Conservation (phyloP, 2,329 filamentous ascomycete species). For the Paecilomyces niveus region DNA sequence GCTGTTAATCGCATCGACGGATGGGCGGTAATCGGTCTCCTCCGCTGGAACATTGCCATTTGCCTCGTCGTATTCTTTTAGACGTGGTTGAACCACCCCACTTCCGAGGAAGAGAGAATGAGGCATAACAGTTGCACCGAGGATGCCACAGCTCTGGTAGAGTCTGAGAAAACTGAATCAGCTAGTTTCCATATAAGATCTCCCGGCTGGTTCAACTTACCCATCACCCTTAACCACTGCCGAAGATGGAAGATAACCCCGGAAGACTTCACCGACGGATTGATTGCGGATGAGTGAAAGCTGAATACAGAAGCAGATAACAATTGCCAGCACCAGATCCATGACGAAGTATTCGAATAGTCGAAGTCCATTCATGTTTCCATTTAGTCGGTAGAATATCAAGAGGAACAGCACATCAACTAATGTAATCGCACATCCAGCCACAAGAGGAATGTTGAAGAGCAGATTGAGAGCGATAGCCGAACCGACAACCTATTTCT, state of each 20-base stretch:
- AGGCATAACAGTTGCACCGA: constrained; percentile 55
- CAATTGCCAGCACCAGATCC: constrained; percentile 47
- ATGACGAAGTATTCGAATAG: constrained; percentile 51
- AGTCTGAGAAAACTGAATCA: constrained; percentile 28
- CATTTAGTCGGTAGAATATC: constrained; percentile 47
- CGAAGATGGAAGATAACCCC: constrained; percentile 48
- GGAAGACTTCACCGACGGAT: constrained; percentile 46
- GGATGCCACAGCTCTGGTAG: constrained; percentile 48
- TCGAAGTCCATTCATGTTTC: constrained; percentile 45
- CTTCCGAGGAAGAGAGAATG: constrained; percentile 52
- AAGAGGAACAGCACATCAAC: constrained; percentile 51
- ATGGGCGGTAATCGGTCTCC: constrained; percentile 61
- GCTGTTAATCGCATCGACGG: constrained; percentile 64
- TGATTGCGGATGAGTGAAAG: constrained; percentile 46
- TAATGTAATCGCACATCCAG: constrained; percentile 50
- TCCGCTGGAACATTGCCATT: constrained; percentile 36
- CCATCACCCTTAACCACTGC: constrained; percentile 47
- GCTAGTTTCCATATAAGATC: background rate
- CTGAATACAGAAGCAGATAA: constrained; percentile 52
- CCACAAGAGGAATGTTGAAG: constrained; percentile 47
- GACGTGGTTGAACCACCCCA: constrained; percentile 49
- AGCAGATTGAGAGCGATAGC: constrained; percentile 52
- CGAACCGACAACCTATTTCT: constrained; percentile 47
- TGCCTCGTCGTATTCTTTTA: constrained; percentile 41
- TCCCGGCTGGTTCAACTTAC: constrained; percentile 20